Conservation (phyloP, 352 stramenopile species). For the Pythium myriotylum region DNA sequence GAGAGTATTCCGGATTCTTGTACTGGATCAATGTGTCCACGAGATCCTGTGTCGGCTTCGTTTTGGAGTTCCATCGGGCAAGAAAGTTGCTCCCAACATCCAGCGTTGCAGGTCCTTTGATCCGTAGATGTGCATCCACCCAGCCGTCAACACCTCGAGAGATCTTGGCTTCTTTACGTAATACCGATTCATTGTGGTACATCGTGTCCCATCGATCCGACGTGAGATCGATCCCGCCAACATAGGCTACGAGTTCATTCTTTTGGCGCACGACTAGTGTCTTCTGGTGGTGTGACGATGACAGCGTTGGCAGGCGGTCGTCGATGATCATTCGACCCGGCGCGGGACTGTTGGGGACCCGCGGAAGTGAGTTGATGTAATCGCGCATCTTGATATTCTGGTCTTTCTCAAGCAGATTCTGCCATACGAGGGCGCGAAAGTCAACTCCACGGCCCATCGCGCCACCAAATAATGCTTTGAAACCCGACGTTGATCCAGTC, state of each 20-base stretch:
- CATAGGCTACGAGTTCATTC: conserved; percentile 43
- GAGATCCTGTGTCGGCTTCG: conserved; percentile 31
- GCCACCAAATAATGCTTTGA: conserved; percentile 37
- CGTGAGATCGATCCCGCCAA: conserved; percentile 59
- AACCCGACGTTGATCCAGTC: conserved; percentile 34
- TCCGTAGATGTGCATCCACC: conserved; percentile 49
- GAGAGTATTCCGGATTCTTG: conserved; percentile 36
- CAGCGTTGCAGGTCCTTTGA: conserved; percentile 46
- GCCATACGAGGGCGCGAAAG: conserved; percentile 63
- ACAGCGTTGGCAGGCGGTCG: conserved; percentile 35
- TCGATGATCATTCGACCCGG: conserved; percentile 49
- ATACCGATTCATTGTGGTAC: conserved; percentile 44
- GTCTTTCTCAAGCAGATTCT: conserved; percentile 54
- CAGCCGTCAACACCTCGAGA: conserved; percentile 46
- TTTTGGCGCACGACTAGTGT: conserved; percentile 35
- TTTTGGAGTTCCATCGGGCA: conserved; percentile 56
- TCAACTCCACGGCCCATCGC: conserved; percentile 42
- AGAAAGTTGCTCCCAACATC: conserved; percentile 64
- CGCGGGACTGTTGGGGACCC: conserved; percentile 19
- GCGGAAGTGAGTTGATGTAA: conserved; percentile 47
- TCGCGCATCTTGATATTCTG: conserved; percentile 62
- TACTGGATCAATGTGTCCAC: conserved; percentile 47
- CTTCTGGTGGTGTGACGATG: conserved; percentile 59
- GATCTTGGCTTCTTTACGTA: conserved; percentile 36
- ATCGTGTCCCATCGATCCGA: conserved; percentile 70